Evolutionary conservation across 192 early-diverging fungal genomes (phyloP).

Genomic region (Linnemannia elongata): DNA sequence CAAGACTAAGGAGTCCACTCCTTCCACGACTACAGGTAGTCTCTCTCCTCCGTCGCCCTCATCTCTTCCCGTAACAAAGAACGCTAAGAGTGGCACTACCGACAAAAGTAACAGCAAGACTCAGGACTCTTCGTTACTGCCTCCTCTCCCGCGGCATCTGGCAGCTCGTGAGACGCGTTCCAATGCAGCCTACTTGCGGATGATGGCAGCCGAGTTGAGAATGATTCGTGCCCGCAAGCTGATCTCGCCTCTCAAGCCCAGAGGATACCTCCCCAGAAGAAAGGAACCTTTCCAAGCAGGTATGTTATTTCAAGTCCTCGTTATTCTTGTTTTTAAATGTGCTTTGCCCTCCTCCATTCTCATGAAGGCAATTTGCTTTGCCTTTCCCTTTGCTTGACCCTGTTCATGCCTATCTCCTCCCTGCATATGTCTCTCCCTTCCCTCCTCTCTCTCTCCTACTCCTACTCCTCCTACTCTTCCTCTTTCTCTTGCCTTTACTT

Average conservation of each 20-base stretch:
- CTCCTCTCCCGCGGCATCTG: slow-evolving; percentile 43
- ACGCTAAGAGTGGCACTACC: background rate
- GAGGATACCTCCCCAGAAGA: slow-evolving; percentile 58
- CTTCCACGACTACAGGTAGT: background rate
- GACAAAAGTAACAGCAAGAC: background rate
- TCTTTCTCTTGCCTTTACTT: too few relatives aligned
- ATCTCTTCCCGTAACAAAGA: slow-evolving; percentile 21
- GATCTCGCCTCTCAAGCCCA: slow-evolving; percentile 59
- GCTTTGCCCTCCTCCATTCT: background rate
- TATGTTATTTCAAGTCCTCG: background rate
- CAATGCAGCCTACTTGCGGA: slow-evolving; percentile 64
- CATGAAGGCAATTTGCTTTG: background rate
- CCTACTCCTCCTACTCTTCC: too few relatives aligned
- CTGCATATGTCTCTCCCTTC: background rate
- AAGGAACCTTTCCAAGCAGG: slow-evolving; percentile 57
- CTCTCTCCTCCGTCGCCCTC: slow-evolving; percentile 10
- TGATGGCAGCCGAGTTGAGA: slow-evolving; percentile 63
- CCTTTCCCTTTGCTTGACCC: slow-evolving; percentile 8
- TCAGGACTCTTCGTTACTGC: slow-evolving; percentile 20
- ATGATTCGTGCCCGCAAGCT: slow-evolving; percentile 67
- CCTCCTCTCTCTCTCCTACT: background rate
- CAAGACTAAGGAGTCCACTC: background rate
- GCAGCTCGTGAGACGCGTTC: slow-evolving; percentile 55
- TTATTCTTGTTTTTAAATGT: background rate
- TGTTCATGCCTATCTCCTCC: slow-evolving; percentile 5